Percentiles rank a stretch among this genome's conserved stretches.
phyloP scores from a whole-genome alignment of 305 asterid species.

The Rubia tinctorum region DNA sequence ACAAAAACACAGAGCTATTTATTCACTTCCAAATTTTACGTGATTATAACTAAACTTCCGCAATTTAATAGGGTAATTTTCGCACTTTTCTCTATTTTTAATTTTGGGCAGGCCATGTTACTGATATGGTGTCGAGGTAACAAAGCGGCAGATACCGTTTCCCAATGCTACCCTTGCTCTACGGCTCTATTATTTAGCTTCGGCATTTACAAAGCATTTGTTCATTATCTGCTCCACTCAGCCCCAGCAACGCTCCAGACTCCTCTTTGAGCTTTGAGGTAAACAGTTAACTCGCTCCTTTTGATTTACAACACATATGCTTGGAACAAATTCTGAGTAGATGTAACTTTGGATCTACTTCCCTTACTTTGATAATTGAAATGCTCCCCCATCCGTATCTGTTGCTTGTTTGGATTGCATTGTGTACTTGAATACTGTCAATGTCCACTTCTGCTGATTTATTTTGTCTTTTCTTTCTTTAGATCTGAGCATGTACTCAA shows the following conservation, averaged over 20 bases:
- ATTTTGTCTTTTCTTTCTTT: background rate
- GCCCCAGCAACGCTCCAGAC: background rate
- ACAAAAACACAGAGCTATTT: too few relatives aligned
- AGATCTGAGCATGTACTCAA: conserved; percentile 7
- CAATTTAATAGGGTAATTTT: too few relatives aligned
- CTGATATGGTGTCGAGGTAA: background rate
- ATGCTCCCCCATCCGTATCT: background rate
- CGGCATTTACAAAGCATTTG: background rate
- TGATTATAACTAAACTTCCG: too few relatives aligned
- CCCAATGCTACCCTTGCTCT: background rate
- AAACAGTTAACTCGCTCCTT: background rate
- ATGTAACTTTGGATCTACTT: background rate
- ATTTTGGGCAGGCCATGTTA: too few relatives aligned
- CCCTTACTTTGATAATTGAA: background rate
- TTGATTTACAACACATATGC: background rate
- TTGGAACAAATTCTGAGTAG: background rate
- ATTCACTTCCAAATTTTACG: too few relatives aligned
- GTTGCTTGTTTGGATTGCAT: background rate
- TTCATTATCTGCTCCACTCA: background rate
- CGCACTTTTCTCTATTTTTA: too few relatives aligned
- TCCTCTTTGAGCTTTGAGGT: background rate
- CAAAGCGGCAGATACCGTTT: background rate
- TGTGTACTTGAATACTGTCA: background rate
- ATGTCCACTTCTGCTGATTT: background rate
- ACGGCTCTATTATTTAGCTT: conserved; percentile 8